Percentiles rank a stretch among this genome's conserved stretches.
Evolutionary conservation across 1,284 basidiomycete species (phyloP).

Genomic region (Ustilago xerochloae): DNA sequence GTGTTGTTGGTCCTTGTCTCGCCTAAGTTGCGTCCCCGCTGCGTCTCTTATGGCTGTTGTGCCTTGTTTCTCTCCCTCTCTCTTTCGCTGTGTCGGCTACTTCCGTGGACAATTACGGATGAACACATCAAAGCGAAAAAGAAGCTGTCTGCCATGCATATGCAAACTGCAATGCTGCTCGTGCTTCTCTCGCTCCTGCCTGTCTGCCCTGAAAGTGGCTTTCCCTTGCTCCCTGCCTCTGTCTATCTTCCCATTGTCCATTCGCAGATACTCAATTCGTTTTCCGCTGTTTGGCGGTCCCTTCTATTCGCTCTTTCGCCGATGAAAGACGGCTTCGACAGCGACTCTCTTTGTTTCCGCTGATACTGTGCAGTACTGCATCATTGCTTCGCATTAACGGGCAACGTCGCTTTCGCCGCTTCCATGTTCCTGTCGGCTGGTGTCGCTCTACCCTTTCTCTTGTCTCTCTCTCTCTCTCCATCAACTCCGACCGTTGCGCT

Average conservation of each 20-base stretch:
- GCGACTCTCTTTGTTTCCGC: not conserved
- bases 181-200: not conserved
- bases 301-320: not conserved
- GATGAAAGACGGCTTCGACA: not conserved
- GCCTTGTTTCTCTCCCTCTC: not conserved
- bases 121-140: not conserved
- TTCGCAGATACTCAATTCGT: not conserved
- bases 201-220: not conserved
- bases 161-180: constrained; percentile 16
- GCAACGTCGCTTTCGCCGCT: not conserved
- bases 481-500: constrained; percentile 4
- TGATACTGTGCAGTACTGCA: too few relatives aligned
- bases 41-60: too few relatives aligned
- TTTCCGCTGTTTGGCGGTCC: not conserved
- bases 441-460: not conserved
- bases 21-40: not conserved
- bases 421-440: too few relatives aligned
- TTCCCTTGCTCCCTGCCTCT: not conserved
- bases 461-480: too few relatives aligned
- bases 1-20: not conserved
- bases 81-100: not conserved
- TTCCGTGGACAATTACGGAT: not conserved
- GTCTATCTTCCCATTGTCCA: not conserved
- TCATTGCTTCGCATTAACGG: not conserved
- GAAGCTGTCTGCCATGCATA: constrained; percentile 11